Base-by-base conservation (phyloP, 2,329 filamentous ascomycete species). In the Penicillium sp. region DNA sequence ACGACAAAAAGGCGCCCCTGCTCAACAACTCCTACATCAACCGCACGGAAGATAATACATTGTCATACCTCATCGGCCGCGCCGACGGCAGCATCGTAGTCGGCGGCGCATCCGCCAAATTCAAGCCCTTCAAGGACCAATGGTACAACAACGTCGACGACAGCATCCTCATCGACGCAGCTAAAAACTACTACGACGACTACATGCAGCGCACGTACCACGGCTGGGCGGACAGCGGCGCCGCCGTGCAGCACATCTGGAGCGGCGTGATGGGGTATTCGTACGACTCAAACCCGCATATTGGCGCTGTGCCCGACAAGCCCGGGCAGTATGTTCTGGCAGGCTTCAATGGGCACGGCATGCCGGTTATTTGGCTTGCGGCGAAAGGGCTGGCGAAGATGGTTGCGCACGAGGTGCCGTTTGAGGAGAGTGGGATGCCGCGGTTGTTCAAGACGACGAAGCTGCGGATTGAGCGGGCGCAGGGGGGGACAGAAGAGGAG, bases 11-110 rank as follows among this genome's bases (percentile, higher is more conserved):
- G 12, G 47, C 63, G 47, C 64, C 69, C 52, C 60, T 67, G 23
- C 59, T 70, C 61, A 66, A 71, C 1, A 76, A 72, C 2, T 84
- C 83, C 1, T 87, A 85, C 63, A 84, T 79, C 20, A 84, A 88
- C 61, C 81, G 86, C 24, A 84, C 84, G 64, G 74, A 76, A 1
- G 61, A 61, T 8, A 70, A 73, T 23, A 83, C 85, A 0, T 88
- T 85, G 64, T 86, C 89, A 59, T 89, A 89, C 68, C 83, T 89
- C 77, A 81, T 88, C 8, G 77, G 81, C 1, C 76, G 83, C 1
- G 79, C 80, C 0, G 68, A 73, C n/a, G 77, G 76, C 0, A 74
- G 76, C 2, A 79, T 88, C 26, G 71, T 88, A 28, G 85, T 88
- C 14, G 85, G 86, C 0, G 85, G 86, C 16, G 84, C 77, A 0